Evolutionary conservation across 2,329 filamentous ascomycete species (phyloP), one percentile per base, ranked within the genome.

Genomic region (Gnomoniopsis smithogilvyi): DNA sequence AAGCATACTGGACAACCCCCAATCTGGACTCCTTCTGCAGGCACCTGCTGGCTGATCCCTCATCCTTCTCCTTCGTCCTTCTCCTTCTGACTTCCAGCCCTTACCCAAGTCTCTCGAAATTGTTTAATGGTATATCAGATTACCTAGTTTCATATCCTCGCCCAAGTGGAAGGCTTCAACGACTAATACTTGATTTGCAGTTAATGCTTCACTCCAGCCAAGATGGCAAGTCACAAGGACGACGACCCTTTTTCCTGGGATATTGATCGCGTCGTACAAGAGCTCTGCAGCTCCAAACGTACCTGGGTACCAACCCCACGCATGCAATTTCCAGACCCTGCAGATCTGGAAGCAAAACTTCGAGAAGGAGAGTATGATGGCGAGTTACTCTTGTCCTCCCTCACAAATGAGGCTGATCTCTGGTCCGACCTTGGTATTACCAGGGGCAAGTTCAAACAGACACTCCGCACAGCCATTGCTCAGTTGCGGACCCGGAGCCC

Each of bases 231-330:
- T 26, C 62, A 61, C 54, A 71, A 72, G 51, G 70, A 71, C 17
- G 69, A 73, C 58, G 91, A 96, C 72, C 91, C 92, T n/a, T 89
- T 87, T 71, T 68, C 80, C 56, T 96, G 92, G 92, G 81, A 82
- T 38, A 78, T 87, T 34, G 84, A 89, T 41, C 80, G 85, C 38
- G 84, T 96, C 12, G 81, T 89, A 11, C 70, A 78, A 17, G 86
- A 88, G 67, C 77, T 96, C 3, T 91, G 87, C 68, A 77, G 80
- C 22, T 67, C 76, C 2, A 68, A 76, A 3, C 76, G 76, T 51
- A 79, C 82, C 11, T 84, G 81, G 80, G 65, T 64, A 45, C 68
- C 69, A 56, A 72, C 73, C 51, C 72, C 68, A 26, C 62, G 63
- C 19, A 63, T 67, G 17, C 71, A 71, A 58, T 73, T 85, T 8